Evolutionary conservation across 2,329 filamentous ascomycete species (phyloP).

Genomic region (Cladosporium sp.): DNA sequence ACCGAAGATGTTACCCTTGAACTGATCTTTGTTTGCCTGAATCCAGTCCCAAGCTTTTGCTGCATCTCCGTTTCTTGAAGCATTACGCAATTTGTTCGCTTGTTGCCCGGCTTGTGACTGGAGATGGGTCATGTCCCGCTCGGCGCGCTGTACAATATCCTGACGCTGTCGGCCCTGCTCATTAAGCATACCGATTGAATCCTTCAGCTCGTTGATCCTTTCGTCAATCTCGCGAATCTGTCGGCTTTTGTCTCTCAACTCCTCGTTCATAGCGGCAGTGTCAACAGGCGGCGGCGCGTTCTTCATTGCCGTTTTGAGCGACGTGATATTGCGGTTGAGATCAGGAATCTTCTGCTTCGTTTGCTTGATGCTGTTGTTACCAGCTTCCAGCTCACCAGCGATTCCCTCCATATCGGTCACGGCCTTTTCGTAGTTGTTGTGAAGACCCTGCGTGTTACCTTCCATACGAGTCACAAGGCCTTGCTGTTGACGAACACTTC

Average conservation of each 20-base stretch:
- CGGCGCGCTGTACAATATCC: conserved; percentile 36
- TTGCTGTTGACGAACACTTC: conserved; percentile 53
- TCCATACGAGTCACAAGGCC: conserved; percentile 54
- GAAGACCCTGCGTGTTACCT: conserved; percentile 38
- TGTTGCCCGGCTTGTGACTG: conserved; percentile 74
- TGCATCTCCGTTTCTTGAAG: conserved; percentile 56
- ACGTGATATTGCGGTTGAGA: conserved; percentile 50
- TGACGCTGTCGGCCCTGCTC: conserved; percentile 35
- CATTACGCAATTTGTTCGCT: conserved; percentile 57
- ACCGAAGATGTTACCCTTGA: conserved; percentile 73
- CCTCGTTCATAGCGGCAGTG: conserved; percentile 64
- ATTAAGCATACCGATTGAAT: conserved; percentile 28
- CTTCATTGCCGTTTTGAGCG: conserved; percentile 59
- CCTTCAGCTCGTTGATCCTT: conserved; percentile 40
- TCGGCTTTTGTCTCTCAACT: conserved; percentile 58
- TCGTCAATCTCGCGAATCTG: conserved; percentile 43
- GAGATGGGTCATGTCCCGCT: conserved; percentile 55
- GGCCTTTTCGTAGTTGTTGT: conserved; percentile 34
- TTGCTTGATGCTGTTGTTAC: conserved; percentile 39
- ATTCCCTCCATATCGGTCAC: conserved; percentile 33
- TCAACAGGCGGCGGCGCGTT: conserved; percentile 66
- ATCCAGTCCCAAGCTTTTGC: conserved; percentile 78
- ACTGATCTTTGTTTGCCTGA: conserved; percentile 62
- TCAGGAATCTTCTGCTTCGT: conserved; percentile 28
- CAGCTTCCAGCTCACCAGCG: conserved; percentile 36